These are phyloP conservation scores for Rhynchosporium agropyri DNA, from an alignment of 2,329 filamentous ascomycete species.

Conservation along the genomic window DNA sequence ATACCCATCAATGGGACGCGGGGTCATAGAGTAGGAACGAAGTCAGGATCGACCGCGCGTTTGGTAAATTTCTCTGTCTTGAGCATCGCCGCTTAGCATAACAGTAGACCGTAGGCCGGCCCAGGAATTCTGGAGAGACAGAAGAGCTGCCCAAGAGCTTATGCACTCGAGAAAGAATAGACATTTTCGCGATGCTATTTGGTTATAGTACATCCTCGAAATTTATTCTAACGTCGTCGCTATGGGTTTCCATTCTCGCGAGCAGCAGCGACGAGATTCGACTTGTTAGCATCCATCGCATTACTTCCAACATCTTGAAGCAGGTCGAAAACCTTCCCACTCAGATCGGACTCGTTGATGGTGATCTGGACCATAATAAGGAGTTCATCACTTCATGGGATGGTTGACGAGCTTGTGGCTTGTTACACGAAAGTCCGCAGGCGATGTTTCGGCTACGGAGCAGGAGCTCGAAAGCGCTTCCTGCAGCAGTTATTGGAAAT, in stretches of 20 bases:
- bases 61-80: background rate
- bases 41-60: background rate
- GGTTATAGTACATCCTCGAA: background rate
- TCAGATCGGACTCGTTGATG: background rate
- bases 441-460: too few relatives aligned
- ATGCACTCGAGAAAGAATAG: too few relatives aligned
- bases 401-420: too few relatives aligned
- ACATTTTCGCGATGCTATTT: background rate
- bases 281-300: background rate
- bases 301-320: background rate
- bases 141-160: background rate
- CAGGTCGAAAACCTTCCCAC: background rate
- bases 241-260: background rate
- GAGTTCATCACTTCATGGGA: background rate
- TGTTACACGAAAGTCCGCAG: too few relatives aligned
- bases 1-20: conserved; percentile 1
- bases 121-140: background rate
- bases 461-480: too few relatives aligned
- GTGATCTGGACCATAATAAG: background rate
- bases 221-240: background rate
- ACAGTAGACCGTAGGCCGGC: background rate
- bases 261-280: background rate
- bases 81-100: background rate
- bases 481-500: too few relatives aligned
- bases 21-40: background rate